Evolutionary conservation across 768 basidiomycete species (phyloP).

Genomic region (Hirschioporus abietinus): DNA sequence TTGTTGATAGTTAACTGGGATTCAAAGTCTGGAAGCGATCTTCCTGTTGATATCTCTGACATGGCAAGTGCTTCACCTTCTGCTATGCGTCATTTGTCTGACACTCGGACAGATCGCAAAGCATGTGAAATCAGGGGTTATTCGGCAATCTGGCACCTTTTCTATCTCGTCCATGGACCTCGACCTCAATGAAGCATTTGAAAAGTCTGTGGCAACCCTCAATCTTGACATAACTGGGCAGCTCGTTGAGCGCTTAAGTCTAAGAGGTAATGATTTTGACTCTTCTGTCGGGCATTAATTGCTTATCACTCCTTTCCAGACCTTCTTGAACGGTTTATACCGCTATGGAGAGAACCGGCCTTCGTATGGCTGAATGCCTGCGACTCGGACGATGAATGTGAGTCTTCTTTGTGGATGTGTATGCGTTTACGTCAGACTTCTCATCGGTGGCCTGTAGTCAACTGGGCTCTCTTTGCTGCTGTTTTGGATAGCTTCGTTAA

Average conservation of each 20-base stretch:
- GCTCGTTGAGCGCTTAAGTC: slow-evolving; percentile 40
- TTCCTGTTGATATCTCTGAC: slow-evolving; percentile 44
- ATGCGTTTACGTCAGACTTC: neutral
- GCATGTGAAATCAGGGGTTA: slow-evolving; percentile 36
- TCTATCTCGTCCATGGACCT: slow-evolving; percentile 44
- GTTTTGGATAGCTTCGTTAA: slow-evolving; percentile 36
- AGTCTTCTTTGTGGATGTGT: neutral
- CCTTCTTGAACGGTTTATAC: slow-evolving; percentile 15
- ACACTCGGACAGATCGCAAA: slow-evolving; percentile 39
- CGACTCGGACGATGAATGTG: slow-evolving; percentile 20
- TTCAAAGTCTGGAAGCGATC: slow-evolving; percentile 33
- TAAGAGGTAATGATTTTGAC: slow-evolving; percentile 37
- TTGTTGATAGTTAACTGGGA: slow-evolving; percentile 60
- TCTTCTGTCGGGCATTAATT: slow-evolving; percentile 37
- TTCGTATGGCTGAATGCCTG: slow-evolving; percentile 23
- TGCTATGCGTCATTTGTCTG: slow-evolving; percentile 5
- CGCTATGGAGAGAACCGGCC: slow-evolving; percentile 14
- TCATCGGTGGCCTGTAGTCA: slow-evolving; percentile 30
- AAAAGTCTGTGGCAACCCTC: slow-evolving; percentile 33
- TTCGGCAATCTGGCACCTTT: slow-evolving; percentile 40
- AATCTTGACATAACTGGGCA: slow-evolving; percentile 54
- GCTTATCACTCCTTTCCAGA: slow-evolving; percentile 33
- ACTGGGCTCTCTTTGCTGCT: slow-evolving; percentile 50
- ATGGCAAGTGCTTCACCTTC: slow-evolving; percentile 42
- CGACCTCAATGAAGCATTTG: slow-evolving; percentile 56